Evolutionary conservation across 73 alveolate species (phyloP).

Genomic region (Tetrahymena malaccensis): DNA sequence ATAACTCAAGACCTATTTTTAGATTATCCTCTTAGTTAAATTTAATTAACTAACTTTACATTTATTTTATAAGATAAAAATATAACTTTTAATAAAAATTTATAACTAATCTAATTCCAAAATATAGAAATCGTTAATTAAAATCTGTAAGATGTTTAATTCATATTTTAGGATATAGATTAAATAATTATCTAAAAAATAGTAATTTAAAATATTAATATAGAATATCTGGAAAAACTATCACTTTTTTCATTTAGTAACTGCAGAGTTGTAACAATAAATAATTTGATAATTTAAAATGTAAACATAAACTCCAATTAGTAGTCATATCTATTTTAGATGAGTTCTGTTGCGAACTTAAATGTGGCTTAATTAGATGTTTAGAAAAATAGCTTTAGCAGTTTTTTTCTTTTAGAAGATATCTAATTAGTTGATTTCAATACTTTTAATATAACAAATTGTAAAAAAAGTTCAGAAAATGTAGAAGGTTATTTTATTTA

Average conservation of each 20-base stretch:
- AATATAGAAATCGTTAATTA: neutral
- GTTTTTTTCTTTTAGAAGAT: neutral
- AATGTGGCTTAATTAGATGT: too few species aligned
- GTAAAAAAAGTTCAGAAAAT: neutral
- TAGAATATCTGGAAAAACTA: neutral
- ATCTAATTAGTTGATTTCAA: neutral
- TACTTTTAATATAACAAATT: neutral
- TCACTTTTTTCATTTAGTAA: neutral
- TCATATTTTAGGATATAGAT: neutral
- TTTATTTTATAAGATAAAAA: neutral
- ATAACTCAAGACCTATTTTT: neutral
- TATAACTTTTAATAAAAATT: neutral
- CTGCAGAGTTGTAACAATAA: neutral
- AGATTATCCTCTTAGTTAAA: neutral
- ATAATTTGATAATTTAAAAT: neutral
- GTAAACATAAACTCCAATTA: neutral
- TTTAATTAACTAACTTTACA: neutral
- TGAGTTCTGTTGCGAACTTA: neutral
- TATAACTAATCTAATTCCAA: neutral
- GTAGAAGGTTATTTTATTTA: neutral
- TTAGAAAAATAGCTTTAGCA: neutral
- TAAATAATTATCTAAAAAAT: neutral
- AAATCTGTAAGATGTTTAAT: neutral
- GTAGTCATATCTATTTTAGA: neutral
- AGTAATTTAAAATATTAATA: neutral